phyloP scores from a whole-genome alignment of 2,329 filamentous ascomycete genomes.

The Cladosporium sp. region DNA sequence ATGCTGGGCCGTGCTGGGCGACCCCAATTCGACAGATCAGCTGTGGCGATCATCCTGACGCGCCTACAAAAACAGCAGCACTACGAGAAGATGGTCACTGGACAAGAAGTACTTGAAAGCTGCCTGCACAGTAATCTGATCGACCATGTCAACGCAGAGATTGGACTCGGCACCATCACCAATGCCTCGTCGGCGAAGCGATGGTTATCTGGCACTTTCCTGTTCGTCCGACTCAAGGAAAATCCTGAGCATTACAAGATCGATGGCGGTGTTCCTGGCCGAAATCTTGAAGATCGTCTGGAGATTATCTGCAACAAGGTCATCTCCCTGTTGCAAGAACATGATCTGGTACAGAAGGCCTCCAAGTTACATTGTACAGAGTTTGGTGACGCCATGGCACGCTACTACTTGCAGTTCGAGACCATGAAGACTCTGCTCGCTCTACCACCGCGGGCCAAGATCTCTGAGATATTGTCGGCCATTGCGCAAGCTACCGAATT shows the following conservation, averaged over 20 bases:
- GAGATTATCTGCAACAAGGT: conserved; percentile 70
- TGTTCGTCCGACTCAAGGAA: conserved; percentile 70
- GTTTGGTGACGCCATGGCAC: conserved; percentile 78
- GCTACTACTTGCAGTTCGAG: conserved; percentile 75
- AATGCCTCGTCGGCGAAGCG: conserved; percentile 64
- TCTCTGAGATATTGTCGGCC: conserved; percentile 66
- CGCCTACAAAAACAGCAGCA: conserved; percentile 61
- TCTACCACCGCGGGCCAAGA: conserved; percentile 60
- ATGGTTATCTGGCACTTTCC: conserved; percentile 77
- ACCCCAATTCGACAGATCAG: conserved; percentile 77
- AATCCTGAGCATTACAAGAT: conserved; percentile 73
- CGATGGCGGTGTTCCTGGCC: conserved; percentile 51
- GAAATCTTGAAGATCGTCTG: conserved; percentile 63
- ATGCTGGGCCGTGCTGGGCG: conserved; percentile 84
- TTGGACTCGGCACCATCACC: conserved; percentile 71
- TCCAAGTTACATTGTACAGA: conserved; percentile 63
- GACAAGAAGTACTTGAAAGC: conserved; percentile 74
- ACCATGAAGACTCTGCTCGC: conserved; percentile 73
- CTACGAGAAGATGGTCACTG: conserved; percentile 74
- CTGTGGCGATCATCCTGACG: conserved; percentile 78
- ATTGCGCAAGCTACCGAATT: conserved; percentile 72
- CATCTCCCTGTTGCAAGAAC: conserved; percentile 63
- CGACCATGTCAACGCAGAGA: conserved; percentile 82
- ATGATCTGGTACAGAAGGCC: conserved; percentile 55
- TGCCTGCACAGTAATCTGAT: conserved; percentile 76